A percentile compares a stretch with the other conserved stretches of the same genome.
These are phyloP conservation scores for Ceratobasidium sp. DNA, from an alignment of 1,284 basidiomycete genomes.

Conservation along the genomic window DNA sequence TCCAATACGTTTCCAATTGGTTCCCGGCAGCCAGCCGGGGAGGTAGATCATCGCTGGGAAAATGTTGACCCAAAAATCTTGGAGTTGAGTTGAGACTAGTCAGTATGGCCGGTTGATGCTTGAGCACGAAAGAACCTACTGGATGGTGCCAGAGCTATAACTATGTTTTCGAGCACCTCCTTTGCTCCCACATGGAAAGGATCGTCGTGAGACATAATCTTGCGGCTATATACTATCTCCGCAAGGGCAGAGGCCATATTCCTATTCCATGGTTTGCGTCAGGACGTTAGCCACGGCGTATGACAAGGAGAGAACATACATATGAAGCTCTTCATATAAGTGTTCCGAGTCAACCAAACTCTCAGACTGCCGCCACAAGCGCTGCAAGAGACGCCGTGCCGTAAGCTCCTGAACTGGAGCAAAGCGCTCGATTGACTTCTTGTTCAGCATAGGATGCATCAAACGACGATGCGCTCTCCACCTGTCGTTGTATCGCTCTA, in stretches of 20 bases:
- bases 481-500: slow-evolving; percentile 30
- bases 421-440: slow-evolving; percentile 1
- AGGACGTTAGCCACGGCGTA: not conserved
- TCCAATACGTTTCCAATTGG: slow-evolving; percentile 6
- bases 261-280: not conserved
- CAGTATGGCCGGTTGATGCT: too few species aligned
- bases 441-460: slow-evolving; percentile 20
- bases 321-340: not conserved
- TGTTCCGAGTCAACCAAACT: not conserved
- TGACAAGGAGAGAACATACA: not conserved
- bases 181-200: not conserved
- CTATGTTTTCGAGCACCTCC: not conserved
- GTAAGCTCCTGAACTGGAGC: not conserved
- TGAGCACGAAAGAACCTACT: not conserved
- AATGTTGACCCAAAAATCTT: slow-evolving; percentile 41
- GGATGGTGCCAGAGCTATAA: not conserved
- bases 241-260: not conserved
- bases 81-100: too few species aligned
- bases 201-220: not conserved
- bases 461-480: slow-evolving; percentile 26
- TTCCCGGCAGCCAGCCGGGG: slow-evolving; percentile 43
- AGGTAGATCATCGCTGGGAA: slow-evolving; percentile 38
- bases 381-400: not conserved
- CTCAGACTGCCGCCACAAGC: not conserved
- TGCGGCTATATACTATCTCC: not conserved